Evolutionary conservation across 108 stramenopile genomes (phyloP).

Genomic region (Cyclotella atomus): DNA sequence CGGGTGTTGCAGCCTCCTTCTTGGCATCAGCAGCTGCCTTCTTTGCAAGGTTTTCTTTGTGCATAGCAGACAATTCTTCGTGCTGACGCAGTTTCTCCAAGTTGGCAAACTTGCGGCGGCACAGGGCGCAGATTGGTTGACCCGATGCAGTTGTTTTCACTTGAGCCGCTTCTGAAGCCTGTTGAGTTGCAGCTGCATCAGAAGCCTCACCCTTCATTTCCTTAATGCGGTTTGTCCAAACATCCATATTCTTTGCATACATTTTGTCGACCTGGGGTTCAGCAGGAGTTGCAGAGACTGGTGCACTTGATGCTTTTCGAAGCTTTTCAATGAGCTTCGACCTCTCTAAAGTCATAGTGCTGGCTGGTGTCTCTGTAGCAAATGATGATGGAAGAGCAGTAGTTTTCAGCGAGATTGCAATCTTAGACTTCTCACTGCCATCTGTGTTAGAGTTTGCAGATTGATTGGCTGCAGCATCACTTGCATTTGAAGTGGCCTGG

Average conservation of each 20-base stretch:
- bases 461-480: background rate
- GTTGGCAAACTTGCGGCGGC: slow-evolving; percentile 74
- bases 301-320: slow-evolving; percentile 22
- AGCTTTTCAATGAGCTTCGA: slow-evolving; percentile 38
- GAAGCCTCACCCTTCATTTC: slow-evolving; percentile 42
- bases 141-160: slow-evolving; percentile 60
- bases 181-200: background rate
- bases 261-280: slow-evolving; percentile 54
- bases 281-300: slow-evolving; percentile 6
- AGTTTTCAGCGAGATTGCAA: slow-evolving; percentile 55
- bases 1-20: background rate
- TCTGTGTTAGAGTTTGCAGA: background rate
- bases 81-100: slow-evolving; percentile 75
- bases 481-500: too few relatives aligned
- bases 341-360: slow-evolving; percentile 33
- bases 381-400: slow-evolving; percentile 10
- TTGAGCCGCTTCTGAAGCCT: background rate
- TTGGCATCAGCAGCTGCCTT: slow-evolving; percentile 22
- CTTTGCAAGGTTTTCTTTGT: slow-evolving; percentile 76
- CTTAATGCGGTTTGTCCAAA: slow-evolving; percentile 74
- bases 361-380: slow-evolving; percentile 6
- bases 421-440: slow-evolving; percentile 30
- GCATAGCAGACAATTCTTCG: slow-evolving; percentile 71
- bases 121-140: slow-evolving; percentile 78
- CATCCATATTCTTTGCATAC: slow-evolving; percentile 71